phyloP scores from a whole-genome alignment of 257 asterid genomes.

The Scutellaria baicalensis region DNA sequence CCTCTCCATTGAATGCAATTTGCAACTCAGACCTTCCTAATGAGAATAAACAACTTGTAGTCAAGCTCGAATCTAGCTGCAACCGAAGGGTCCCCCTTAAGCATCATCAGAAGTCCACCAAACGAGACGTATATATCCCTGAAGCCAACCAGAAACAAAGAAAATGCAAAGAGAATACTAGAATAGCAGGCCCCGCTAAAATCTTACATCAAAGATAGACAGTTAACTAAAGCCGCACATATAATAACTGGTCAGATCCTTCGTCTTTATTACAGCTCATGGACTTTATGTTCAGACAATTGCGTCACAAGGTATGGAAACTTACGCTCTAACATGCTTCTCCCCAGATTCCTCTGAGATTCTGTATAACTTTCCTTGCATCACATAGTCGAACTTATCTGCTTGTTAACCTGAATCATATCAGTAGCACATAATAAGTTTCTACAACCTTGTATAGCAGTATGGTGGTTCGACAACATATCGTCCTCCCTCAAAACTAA shows the following conservation, averaged over 20 bases:
- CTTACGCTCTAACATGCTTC: conserved; percentile 71
- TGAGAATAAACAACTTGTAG: conserved; percentile 69
- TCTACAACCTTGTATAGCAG: not conserved
- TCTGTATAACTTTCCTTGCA: conserved; percentile 88
- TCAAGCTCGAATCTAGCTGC: conserved; percentile 78
- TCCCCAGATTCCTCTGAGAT: conserved; percentile 61
- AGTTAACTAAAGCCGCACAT: too few relatives aligned
- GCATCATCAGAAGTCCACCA: conserved; percentile 74
- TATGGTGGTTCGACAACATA: not conserved
- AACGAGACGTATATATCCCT: conserved; percentile 66
- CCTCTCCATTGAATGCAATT: not conserved
- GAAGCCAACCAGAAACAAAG: conserved; percentile 10
- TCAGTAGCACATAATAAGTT: not conserved
- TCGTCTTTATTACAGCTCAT: not conserved
- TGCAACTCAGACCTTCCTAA: conserved; percentile 55
- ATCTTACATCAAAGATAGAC: too few relatives aligned
- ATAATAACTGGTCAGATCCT: not conserved
- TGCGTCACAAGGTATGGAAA: not conserved
- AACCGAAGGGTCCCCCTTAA: conserved; percentile 58
- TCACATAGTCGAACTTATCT: conserved; percentile 82
- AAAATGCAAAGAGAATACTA: not conserved
- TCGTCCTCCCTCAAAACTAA: not conserved
- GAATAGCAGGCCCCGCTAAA: too few relatives aligned
- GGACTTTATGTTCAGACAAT: not conserved
- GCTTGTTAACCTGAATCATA: conserved; percentile 35